A percentile compares a stretch with the other conserved stretches of the same genome.
Evolutionary conservation across 257 asterid genomes (phyloP).

Genomic region (Nemophila menziesii): DNA sequence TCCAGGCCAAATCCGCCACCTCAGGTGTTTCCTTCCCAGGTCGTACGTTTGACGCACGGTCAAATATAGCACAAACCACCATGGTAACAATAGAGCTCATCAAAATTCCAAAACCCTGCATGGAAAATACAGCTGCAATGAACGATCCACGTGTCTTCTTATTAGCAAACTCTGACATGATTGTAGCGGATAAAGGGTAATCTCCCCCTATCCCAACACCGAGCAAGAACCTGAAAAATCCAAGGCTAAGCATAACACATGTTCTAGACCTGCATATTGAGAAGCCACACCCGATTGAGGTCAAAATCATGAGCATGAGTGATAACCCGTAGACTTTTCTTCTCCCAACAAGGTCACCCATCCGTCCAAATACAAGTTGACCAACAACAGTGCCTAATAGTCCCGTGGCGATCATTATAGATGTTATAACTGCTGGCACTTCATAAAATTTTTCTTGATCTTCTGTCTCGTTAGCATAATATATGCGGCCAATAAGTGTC

Average conservation of each 20-base stretch:
- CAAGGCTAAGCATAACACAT: conserved; percentile 34
- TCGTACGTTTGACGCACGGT: conserved; percentile 14
- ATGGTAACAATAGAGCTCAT: conserved; percentile 38
- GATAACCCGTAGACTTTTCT: conserved; percentile 39
- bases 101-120: conserved; percentile 66
- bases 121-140: conserved; percentile 48
- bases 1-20: conserved; percentile 51
- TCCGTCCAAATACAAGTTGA: conserved; percentile 32
- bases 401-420: conserved; percentile 27
- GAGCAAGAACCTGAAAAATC: conserved; percentile 34
- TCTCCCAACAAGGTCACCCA: conserved; percentile 43
- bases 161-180: conserved; percentile 54
- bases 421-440: conserved; percentile 20
- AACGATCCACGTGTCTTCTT: conserved; percentile 43
- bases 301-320: conserved; percentile 39
- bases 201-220: conserved; percentile 58
- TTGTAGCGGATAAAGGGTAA: conserved; percentile 53
- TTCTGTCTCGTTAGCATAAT: conserved; percentile 3
- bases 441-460: neutral
- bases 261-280: conserved; percentile 32
- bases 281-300: conserved; percentile 43
- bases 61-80: conserved; percentile 33
- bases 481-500: conserved; percentile 34
- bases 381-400: conserved; percentile 46
- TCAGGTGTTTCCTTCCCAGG: conserved; percentile 9